Evolutionary conservation across 139 green algal genomes (phyloP).

Genomic region (Tetradesmus obliquus): DNA sequence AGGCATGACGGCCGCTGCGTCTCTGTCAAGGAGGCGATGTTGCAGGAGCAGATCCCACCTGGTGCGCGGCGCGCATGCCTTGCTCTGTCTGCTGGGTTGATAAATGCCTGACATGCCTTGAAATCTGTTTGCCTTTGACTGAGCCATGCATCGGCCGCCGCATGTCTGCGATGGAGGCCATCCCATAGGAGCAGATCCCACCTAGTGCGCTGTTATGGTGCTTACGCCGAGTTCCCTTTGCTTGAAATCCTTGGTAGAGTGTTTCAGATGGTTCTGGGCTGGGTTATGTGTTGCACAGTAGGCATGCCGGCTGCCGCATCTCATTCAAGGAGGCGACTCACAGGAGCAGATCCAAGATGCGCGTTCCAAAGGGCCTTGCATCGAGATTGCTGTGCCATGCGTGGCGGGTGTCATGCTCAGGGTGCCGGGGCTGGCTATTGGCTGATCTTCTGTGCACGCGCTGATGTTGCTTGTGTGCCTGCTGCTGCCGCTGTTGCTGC

Average conservation of each 20-base stretch:
- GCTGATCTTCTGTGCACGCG: neutral
- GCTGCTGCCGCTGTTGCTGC: neutral
- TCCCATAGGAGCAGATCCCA: slow-evolving; percentile 42
- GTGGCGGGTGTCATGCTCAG: neutral
- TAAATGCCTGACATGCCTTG: too few relatives aligned
- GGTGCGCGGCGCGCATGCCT: neutral
- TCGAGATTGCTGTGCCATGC: neutral
- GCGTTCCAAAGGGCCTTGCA: too few relatives aligned
- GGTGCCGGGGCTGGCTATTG: neutral
- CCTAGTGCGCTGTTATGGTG: neutral
- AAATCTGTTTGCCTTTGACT: too few relatives aligned
- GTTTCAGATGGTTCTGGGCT: neutral
- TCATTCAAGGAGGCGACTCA: slow-evolving; percentile 26
- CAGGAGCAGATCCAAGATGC: slow-evolving; percentile 25
- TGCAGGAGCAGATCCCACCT: slow-evolving; percentile 31
- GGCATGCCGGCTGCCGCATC: neutral
- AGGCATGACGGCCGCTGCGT: neutral
- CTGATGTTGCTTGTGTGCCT: neutral
- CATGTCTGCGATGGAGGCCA: slow-evolving; percentile 14
- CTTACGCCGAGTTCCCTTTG: too few relatives aligned
- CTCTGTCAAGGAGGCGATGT: slow-evolving; percentile 35
- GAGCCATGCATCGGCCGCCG: neutral
- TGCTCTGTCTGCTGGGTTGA: too few relatives aligned
- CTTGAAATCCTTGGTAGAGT: too few relatives aligned
- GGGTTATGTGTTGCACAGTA: neutral